Evolutionary conservation across 345 rosid species (phyloP).

Genomic region (sweet orange (Citrus sinensis)): DVS_A1.0 CM039163.1:46737001-46737500

Average conservation of each 20-base stretch:
- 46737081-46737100: conserved; percentile 28
- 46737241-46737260: conserved; percentile 30
- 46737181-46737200: conserved; percentile 52
- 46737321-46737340: conserved; percentile 37
- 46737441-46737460: conserved; percentile 40
- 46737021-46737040: conserved; percentile 70
- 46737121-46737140: conserved; percentile 69
- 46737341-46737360: conserved; percentile 25
- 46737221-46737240: conserved; percentile 61
- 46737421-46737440: conserved; percentile 50
- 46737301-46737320: conserved; percentile 82
- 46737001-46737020: conserved; percentile 52
- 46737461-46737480: conserved; percentile 59
- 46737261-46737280: not conserved
- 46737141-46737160: conserved; percentile 71
- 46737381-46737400: conserved; percentile 14
- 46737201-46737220: conserved; percentile 48
- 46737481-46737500: conserved; percentile 85
- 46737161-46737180: conserved; percentile 20
- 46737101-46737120: conserved; percentile 52
- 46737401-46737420: conserved; percentile 18
- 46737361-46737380: conserved; percentile 30
- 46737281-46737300: conserved; percentile 2
- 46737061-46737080: conserved; percentile 1
- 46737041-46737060: conserved; percentile 44